Conservation (phyloP, 2,329 filamentous ascomycete species). For the Aspergillus pseudoglaucus region DNA sequence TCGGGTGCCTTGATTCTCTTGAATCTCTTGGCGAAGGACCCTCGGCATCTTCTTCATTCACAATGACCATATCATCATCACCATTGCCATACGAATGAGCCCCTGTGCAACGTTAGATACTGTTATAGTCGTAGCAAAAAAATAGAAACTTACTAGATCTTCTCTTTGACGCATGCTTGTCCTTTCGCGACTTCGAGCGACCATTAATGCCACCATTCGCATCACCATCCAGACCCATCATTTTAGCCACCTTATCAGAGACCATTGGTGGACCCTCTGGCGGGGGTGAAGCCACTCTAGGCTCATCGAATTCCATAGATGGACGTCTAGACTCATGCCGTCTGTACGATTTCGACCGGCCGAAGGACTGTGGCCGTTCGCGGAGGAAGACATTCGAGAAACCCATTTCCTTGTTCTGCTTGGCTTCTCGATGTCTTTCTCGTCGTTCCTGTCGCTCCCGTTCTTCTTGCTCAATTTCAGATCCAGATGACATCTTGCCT, state of each 20-base stretch:
- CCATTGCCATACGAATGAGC: constrained; percentile 56
- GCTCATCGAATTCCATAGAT: constrained; percentile 36
- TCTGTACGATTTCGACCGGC: constrained; percentile 41
- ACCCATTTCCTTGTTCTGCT: constrained; percentile 52
- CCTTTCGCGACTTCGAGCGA: constrained; percentile 36
- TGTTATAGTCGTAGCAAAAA: neutral
- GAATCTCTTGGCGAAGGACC: constrained; percentile 22
- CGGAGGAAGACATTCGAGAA: constrained; percentile 60
- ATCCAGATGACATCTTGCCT: constrained; percentile 61
- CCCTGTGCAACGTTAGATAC: constrained; percentile 9
- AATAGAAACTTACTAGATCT: constrained; percentile 25
- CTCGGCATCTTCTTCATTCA: constrained; percentile 44
- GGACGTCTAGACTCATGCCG: too few species aligned
- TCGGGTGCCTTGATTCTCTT: constrained; percentile 27
- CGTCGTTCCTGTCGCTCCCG: constrained; percentile 18
- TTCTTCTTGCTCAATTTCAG: constrained; percentile 47
- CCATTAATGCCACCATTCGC: neutral
- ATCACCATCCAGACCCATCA: constrained; percentile 55
- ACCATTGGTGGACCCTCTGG: constrained; percentile 61
- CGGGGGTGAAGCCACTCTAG: constrained; percentile 64
- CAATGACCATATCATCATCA: constrained; percentile 58
- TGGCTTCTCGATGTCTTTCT: constrained; percentile 49
- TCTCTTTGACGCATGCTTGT: constrained; percentile 49
- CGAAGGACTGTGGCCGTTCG: constrained; percentile 54
- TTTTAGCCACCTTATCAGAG: constrained; percentile 69